Base-by-base conservation (phyloP, 352 stramenopile species). In the Aphanomyces cochlioides region DNA sequence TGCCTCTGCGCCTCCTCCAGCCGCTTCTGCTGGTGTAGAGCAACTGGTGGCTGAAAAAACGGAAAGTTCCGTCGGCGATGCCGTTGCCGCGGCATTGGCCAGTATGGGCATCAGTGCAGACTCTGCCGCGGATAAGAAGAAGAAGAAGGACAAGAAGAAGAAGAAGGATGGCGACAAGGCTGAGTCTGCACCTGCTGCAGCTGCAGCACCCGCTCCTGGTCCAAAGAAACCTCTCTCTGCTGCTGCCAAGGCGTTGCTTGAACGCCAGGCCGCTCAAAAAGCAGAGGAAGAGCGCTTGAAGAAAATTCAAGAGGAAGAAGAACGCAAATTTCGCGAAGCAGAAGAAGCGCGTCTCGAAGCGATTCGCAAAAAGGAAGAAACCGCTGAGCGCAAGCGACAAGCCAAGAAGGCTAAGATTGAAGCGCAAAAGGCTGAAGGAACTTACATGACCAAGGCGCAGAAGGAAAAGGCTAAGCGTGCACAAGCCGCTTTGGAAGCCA, bases 381-480 rank as follows among this genome's bases (percentile, higher is more conserved):
- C 56, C 38, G 47, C 47, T 17, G 68, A 77, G 56, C 56, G 61
- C 19, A 71, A 72, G 39, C 53, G 66, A 19, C 38, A 54, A 3
- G 85, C 85, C 41, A 90, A 90, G 57, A 80, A 81, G 6, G 85
- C 87, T 69, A 96, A 96, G 78, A 82, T 96, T 48, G 95, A 98
- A 64, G 88, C 86, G 28, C 92, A 98, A 79, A 98, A 98, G 79
- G 91, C 90, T 61, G 93, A 98, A 59, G 96, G 97, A 59, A 99
- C 95, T 58, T 99, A 99, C 85, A 98, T 98, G 95, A 99, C 97
- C n/a, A 99, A 99, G 81, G 93, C 92, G 45, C 94, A 99, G 79
- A 98, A 98, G 77, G 83, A 96, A 68, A 97, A 98, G 81, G 89
- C 86, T 0, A 82, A 82, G 56, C 81, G 90, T 63, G 90, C 93